Percentiles rank a stretch among this genome's conserved stretches.
Evolutionary conservation across 1,284 basidiomycete species (phyloP).

Genomic region (Ustilago vetiveriae): DNA sequence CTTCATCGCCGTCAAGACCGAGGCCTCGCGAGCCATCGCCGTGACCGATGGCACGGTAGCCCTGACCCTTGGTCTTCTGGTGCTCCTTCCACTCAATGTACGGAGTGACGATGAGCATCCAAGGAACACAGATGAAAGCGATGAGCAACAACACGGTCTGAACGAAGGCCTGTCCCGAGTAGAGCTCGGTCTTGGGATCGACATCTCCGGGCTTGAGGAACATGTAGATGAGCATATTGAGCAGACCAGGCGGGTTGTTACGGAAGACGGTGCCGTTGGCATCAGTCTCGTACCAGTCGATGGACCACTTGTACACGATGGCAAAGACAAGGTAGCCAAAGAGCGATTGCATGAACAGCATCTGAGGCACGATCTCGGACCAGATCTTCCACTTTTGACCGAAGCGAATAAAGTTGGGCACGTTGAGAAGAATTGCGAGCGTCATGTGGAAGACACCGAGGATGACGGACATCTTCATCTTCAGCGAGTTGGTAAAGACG

Average conservation of each 20-base stretch:
- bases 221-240: slow-evolving; percentile 70
- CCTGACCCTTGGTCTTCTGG: slow-evolving; percentile 82
- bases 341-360: slow-evolving; percentile 95
- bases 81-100: slow-evolving; percentile 92
- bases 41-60: slow-evolving; percentile 75
- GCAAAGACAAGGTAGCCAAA: slow-evolving; percentile 95
- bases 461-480: slow-evolving; percentile 99
- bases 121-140: slow-evolving; percentile 90
- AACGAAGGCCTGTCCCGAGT: slow-evolving; percentile 85
- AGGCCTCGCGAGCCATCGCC: slow-evolving; percentile 46
- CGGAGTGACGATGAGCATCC: slow-evolving; percentile 93
- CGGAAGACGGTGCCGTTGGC: slow-evolving; percentile 69
- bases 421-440: slow-evolving; percentile 92
- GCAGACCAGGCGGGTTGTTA: slow-evolving; percentile 80
- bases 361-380: slow-evolving; percentile 94
- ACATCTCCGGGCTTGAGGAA: slow-evolving; percentile 69
- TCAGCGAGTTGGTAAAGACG: slow-evolving; percentile 97
- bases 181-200: slow-evolving; percentile 78
- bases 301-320: slow-evolving; percentile 96
- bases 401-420: slow-evolving; percentile 94
- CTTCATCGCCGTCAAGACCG: slow-evolving; percentile 36
- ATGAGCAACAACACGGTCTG: slow-evolving; percentile 83
- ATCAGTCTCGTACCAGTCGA: slow-evolving; percentile 82
- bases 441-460: slow-evolving; percentile 99
- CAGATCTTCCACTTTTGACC: slow-evolving; percentile 85